Conservation (phyloP, 129 eudicot genomes). For the Helianthus tuberosus region DNA sequence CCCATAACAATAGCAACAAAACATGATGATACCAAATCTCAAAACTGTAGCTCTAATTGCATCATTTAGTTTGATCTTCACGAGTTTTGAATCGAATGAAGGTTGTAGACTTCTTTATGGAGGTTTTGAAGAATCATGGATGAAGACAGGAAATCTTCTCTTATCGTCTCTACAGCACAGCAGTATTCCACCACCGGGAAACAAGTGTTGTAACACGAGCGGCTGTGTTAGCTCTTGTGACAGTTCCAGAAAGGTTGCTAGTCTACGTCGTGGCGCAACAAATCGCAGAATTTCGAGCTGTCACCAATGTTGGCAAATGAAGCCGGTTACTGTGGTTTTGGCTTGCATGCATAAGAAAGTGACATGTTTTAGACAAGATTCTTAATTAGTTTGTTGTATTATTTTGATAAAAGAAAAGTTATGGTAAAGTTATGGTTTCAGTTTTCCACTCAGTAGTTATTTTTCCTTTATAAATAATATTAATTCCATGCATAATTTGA, state of each 20-base stretch:
- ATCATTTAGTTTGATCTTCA: conserved; percentile 3
- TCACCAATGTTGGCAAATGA: too few species aligned
- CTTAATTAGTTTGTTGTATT: too few species aligned
- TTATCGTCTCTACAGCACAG: conserved; percentile 24
- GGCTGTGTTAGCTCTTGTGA: conserved; percentile 30
- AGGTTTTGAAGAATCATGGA: conserved; percentile 23
- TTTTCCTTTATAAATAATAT: too few species aligned
- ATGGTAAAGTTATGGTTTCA: too few species aligned
- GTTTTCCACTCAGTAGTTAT: too few species aligned
- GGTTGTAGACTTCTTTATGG: conserved; percentile 28
- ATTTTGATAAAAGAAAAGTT: too few species aligned
- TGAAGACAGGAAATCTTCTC: conserved; percentile 18
- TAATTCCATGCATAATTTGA: too few species aligned
- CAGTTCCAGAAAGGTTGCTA: conserved; percentile 27
- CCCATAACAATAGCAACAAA: neutral
- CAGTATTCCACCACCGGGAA: conserved; percentile 24
- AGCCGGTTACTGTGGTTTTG: neutral
- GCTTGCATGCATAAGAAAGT: too few species aligned
- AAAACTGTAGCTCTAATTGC: conserved; percentile 20
- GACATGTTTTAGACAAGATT: too few species aligned
- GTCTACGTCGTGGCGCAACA: neutral
- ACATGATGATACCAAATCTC: conserved; percentile 1
- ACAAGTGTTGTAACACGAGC: conserved; percentile 31
- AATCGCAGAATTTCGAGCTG: neutral
- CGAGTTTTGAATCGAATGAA: conserved; percentile 20